Percentiles rank a stretch among this genome's conserved stretches.
phyloP scores from a whole-genome alignment of 495 filamentous ascomycete genomes.

The Evernia prunastri region DNA sequence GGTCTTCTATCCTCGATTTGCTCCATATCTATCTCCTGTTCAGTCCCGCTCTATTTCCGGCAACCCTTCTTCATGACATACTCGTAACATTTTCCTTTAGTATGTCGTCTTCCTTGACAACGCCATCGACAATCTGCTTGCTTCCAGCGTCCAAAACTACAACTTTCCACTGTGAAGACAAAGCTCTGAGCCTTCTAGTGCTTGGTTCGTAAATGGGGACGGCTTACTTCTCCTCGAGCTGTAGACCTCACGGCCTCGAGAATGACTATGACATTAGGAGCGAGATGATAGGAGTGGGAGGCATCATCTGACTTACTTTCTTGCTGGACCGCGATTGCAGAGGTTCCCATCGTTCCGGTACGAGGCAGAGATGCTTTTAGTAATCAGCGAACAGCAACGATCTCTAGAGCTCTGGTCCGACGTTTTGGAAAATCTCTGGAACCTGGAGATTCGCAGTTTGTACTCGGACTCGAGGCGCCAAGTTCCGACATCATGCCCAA shows the following conservation, averaged over 20 bases:
- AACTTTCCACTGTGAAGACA: conserved; percentile 78
- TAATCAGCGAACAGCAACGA: neutral
- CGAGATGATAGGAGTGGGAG: conserved; percentile 3
- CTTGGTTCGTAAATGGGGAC: conserved; percentile 11
- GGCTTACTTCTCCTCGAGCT: conserved; percentile 52
- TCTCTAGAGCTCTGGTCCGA: neutral
- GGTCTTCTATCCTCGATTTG: conserved; percentile 77
- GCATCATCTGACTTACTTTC: conserved; percentile 37
- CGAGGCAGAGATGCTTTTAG: neutral
- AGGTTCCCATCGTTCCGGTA: conserved; percentile 44
- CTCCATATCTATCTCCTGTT: conserved; percentile 66
- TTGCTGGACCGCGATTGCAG: conserved; percentile 46
- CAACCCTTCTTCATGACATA: conserved; percentile 40
- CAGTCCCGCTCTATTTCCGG: conserved; percentile 4
- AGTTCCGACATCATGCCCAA: neutral
- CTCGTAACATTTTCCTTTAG: conserved; percentile 92
- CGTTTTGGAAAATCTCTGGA: neutral
- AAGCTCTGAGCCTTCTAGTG: conserved; percentile 7
- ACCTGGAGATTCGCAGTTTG: neutral
- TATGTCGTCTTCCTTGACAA: conserved; percentile 88
- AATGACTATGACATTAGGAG: conserved; percentile 41
- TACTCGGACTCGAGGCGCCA: neutral
- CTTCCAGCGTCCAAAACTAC: conserved; percentile 77
- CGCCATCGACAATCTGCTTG: conserved; percentile 76
- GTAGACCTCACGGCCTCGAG: conserved; percentile 53